A percentile compares a stretch with the other conserved stretches of the same genome.
Evolutionary conservation across 2,329 filamentous ascomycete species (phyloP).

Genomic region (Cercospora sp.): DNA sequence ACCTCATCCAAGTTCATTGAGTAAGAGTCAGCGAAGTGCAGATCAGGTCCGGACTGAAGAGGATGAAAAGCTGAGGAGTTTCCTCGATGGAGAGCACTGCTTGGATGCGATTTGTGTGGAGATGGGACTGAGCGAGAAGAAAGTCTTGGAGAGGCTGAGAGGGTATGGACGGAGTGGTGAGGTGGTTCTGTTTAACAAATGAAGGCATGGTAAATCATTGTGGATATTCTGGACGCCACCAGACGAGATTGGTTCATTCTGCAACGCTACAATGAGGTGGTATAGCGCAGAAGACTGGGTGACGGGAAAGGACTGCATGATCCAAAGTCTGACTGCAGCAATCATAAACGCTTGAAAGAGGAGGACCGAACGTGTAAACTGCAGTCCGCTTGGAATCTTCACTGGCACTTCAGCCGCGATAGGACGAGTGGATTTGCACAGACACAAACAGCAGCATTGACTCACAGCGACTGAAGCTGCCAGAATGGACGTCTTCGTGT

Average conservation of each 20-base stretch:
- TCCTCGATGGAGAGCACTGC: constrained; percentile 71
- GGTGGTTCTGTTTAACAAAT: constrained; percentile 36
- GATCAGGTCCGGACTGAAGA: constrained; percentile 32
- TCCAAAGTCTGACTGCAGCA: neutral
- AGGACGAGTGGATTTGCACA: too few relatives aligned
- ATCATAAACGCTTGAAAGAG: neutral
- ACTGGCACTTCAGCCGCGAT: too few relatives aligned
- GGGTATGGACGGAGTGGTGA: constrained; percentile 42
- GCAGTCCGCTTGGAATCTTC: too few relatives aligned
- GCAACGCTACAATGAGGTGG: neutral
- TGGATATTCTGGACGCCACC: too few relatives aligned
- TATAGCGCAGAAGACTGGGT: neutral
- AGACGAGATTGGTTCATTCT: neutral
- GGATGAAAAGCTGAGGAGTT: constrained; percentile 59
- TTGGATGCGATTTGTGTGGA: constrained; percentile 84
- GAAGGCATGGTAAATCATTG: constrained; percentile 2
- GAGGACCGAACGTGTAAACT: too few relatives aligned
- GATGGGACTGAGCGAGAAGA: constrained; percentile 66
- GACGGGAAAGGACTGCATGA: neutral
- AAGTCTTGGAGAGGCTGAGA: constrained; percentile 69
- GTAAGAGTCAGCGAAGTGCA: constrained; percentile 31
- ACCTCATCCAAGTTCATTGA: constrained; percentile 36
- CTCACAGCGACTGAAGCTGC: too few relatives aligned
- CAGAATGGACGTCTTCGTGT: too few relatives aligned
- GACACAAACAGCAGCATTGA: too few relatives aligned